Conservation (phyloP, 352 stramenopile genomes). For the Phytopythium mirpurense region DNA sequence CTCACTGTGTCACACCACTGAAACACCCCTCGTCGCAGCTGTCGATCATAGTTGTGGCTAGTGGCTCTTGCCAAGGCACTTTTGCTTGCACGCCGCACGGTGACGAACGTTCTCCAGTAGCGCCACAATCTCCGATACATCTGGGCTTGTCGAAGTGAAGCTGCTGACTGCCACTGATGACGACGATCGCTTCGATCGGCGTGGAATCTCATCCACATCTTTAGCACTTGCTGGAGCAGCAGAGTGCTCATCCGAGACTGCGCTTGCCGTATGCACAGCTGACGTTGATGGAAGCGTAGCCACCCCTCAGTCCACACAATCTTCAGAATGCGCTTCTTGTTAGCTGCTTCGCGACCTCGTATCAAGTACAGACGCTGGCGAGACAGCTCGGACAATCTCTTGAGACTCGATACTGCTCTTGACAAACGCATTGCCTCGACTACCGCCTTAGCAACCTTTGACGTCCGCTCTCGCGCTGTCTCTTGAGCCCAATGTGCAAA, state of each 20-base stretch:
- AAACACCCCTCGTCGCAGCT: constrained; percentile 19
- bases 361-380: not conserved
- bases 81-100: not conserved
- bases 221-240: not conserved
- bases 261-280: not conserved
- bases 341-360: constrained; percentile 2
- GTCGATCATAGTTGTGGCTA: constrained; percentile 8
- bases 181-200: not conserved
- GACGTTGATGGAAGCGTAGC: constrained; percentile 6
- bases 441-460: not conserved
- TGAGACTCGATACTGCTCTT: not conserved
- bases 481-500: constrained; percentile 16
- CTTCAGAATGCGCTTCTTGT: constrained; percentile 13
- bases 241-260: not conserved
- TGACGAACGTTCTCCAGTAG: not conserved
- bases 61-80: constrained; percentile 9
- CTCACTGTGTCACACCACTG: constrained; percentile 17
- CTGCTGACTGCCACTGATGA: not conserved
- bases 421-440: constrained; percentile 9
- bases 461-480: not conserved
- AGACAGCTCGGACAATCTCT: not conserved
- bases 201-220: not conserved
- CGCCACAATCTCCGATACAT: not conserved
- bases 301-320: constrained; percentile 14
- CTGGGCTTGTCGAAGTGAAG: not conserved